phyloP scores from a whole-genome alignment of 225 moss, liverwort and hornwort species.

The Thuidium tamariscinum region DNA sequence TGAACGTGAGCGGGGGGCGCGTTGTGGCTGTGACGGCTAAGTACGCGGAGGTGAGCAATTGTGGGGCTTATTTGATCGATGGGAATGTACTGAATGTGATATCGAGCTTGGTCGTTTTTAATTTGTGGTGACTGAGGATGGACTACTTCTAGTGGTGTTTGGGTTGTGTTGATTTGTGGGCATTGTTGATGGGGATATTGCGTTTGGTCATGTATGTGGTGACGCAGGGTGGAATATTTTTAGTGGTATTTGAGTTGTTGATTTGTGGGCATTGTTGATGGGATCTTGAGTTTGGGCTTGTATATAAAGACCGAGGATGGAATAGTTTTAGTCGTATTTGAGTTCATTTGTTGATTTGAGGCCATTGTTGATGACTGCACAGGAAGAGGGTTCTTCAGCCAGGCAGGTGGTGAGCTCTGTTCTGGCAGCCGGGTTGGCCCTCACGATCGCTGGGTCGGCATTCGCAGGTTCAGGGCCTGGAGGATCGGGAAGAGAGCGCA shows the following conservation, averaged over 20 bases:
- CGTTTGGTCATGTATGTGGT: not conserved
- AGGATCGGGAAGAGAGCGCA: constrained; percentile 13
- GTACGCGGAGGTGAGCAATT: not conserved
- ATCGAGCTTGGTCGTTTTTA: not conserved
- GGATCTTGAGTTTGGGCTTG: not conserved
- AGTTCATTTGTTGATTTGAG: not conserved
- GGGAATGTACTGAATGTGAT: not conserved
- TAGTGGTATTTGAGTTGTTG: not conserved
- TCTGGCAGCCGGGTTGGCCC: constrained; percentile 31
- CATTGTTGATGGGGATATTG: not conserved
- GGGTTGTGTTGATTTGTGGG: not conserved
- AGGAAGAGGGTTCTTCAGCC: constrained; percentile 3
- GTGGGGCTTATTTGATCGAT: not conserved
- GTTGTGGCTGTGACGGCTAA: constrained; percentile 5
- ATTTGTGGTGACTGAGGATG: not conserved
- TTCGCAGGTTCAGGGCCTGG: constrained; percentile 32
- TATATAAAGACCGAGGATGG: not conserved
- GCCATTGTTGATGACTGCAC: not conserved
- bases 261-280: not conserved
- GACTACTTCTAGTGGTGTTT: not conserved
- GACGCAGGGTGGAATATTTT: not conserved
- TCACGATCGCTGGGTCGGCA: constrained; percentile 29
- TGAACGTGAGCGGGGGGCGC: not conserved
- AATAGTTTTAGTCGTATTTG: not conserved
- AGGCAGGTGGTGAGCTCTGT: constrained; percentile 20